Base-by-base conservation (phyloP, 1,139 yeast genomes). In the Suhomyces yuchorum region DNA sequence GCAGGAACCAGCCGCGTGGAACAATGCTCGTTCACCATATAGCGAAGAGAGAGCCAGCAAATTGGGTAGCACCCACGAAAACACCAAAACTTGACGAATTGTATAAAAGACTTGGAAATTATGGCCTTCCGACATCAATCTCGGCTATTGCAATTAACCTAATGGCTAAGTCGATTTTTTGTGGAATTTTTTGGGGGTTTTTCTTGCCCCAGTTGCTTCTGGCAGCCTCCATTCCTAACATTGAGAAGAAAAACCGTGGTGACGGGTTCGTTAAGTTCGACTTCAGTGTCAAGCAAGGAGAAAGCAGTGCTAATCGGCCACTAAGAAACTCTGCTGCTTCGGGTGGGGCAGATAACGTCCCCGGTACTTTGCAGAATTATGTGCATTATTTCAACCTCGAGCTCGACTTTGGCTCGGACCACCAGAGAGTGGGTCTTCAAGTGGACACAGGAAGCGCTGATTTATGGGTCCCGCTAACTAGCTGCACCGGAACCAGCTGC, bases 371-470 rank as follows among this genome's bases (percentile, higher is more conserved):
- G 15, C 17, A 17, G n/a, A 38, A 39, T 23, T 26, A 43, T 39
- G 40, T 32, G 2, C 26, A 30, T 9, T 47, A 43, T 22, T 47
- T 38, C 11, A 37, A 40, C 30, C 36, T 47, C 14, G 42, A 47
- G 12, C 32, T 47, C 22, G 43, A 43, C 14, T 24, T 54, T 4
- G 59, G 57, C 11, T 53, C 59, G 12, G 42, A 53, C 42, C 32
- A 49, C 3, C 56, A 56, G 40, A 19, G 26, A 8, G 30, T 53
- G 8, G 36, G 44, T n/a, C 53, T 55, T 3, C 52, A 48, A 18
- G 49, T 61, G 15, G 66, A 61, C 49, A 61, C 66, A 5, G 64
- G 65, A 6, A 55, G 60, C 28, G 52, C 63, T 6, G 63, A 60
- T 43, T 53, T 60, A 45, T 61, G 66, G 66, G 48, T 47, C 9